Conservation (phyloP, 306 rosid genomes). For the Cyamopsis tetragonoloba region DNA sequence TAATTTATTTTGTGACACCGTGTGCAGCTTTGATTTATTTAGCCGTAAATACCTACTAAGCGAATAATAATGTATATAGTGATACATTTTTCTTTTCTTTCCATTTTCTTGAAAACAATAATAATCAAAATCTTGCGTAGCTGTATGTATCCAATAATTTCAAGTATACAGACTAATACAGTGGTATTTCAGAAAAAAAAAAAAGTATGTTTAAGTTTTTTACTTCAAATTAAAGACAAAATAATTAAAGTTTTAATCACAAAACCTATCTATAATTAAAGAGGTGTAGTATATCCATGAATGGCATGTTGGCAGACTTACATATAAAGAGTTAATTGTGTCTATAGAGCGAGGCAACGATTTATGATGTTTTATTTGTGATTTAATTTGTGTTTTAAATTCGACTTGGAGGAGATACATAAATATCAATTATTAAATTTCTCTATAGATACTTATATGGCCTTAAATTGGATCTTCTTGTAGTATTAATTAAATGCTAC, state of each 20-base stretch:
- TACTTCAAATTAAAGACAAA: no score
- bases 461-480: not conserved
- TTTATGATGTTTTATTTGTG: not conserved
- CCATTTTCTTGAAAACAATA: not conserved
- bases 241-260: no score
- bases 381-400: constrained; percentile 1
- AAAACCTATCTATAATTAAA: no score
- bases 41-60: not conserved
- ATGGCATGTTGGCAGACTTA: not conserved
- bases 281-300: not conserved
- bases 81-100: not conserved
- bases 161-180: not conserved
- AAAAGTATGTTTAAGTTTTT: no score
- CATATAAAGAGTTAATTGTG: not conserved
- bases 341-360: not conserved
- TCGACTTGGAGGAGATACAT: not conserved
- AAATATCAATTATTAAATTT: not conserved
- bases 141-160: constrained; percentile 12
- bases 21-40: not conserved
- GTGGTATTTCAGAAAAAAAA: no score
- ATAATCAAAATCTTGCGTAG: not conserved
- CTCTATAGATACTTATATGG: not conserved
- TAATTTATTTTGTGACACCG: not conserved
- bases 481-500: not conserved
- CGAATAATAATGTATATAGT: not conserved